These are phyloP conservation scores for Trichophyton rubrum DNA, from an alignment of 2,329 filamentous ascomycete genomes.

Conservation along the genomic window DNA sequence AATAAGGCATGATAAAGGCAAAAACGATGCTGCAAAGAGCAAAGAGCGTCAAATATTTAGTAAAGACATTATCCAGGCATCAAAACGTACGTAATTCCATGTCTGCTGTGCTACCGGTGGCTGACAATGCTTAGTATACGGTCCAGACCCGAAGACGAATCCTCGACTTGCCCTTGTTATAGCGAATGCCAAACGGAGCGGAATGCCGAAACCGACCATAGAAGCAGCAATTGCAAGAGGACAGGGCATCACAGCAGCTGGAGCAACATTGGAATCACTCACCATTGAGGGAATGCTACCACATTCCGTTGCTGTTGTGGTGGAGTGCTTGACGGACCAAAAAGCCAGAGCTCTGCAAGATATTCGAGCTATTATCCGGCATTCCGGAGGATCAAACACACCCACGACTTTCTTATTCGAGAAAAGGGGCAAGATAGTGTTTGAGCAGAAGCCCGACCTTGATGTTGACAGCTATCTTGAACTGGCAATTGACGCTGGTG, in stretches of 20 bases:
- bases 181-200: slow-evolving; percentile 66
- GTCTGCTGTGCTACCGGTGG: background rate
- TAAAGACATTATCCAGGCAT: slow-evolving; percentile 60
- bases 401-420: slow-evolving; percentile 77
- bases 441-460: slow-evolving; percentile 45
- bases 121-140: slow-evolving; percentile 48
- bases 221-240: slow-evolving; percentile 78
- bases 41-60: slow-evolving; percentile 54
- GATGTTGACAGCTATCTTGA: slow-evolving; percentile 63
- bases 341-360: slow-evolving; percentile 62
- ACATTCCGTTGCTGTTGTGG: slow-evolving; percentile 58
- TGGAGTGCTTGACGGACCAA: slow-evolving; percentile 78
- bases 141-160: slow-evolving; percentile 61
- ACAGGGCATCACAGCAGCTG: slow-evolving; percentile 66
- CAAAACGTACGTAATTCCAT: slow-evolving; percentile 47
- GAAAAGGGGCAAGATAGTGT: slow-evolving; percentile 60
- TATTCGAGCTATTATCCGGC: slow-evolving; percentile 58
- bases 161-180: slow-evolving; percentile 62
- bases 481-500: slow-evolving; percentile 71
- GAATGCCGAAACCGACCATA: slow-evolving; percentile 71
- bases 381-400: slow-evolving; percentile 54
- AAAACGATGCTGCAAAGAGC: slow-evolving; percentile 64
- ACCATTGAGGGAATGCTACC: slow-evolving; percentile 72
- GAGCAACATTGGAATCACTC: slow-evolving; percentile 61
- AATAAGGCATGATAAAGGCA: slow-evolving; percentile 89